Base-by-base conservation (phyloP, 2,329 filamentous ascomycete species). In the Penicillium sp. region DNA sequence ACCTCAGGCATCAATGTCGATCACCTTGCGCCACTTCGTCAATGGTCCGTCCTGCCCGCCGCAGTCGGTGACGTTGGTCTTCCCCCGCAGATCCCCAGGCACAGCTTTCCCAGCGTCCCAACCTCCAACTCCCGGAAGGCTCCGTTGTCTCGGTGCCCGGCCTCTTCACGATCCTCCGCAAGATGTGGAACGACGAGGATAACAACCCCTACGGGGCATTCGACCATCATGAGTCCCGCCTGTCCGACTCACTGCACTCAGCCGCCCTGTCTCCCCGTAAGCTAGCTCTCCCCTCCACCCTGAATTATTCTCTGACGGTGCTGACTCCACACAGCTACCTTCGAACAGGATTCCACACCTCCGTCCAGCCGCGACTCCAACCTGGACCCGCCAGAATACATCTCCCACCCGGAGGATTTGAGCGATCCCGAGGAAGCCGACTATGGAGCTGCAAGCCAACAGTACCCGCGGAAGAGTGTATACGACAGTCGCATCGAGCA, bases 151-250 rank as follows among this genome's bases (percentile, higher is more conserved):
- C 5, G 52, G 19, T 19, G 9, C 41, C 43, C 24, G 43, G 36
- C 41, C 35, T 36, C 44, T 24, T 33, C 10, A 43, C 18, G 13
- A 40, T 36, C 22, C 35, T 33, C 31, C 55, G 54, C 75, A 84
- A 69, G 67, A 98, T 98, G 94, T 98, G 94, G 94, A 96, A 97
- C 84, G 93, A 98, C 82, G 94, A 98, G 80, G 92, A 98, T 74
- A 98, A 98, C 79, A 98, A 98, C 76, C 94, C 94, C 5, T 97
- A 98, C 73, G 93, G 92, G 70, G 94, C 91, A 77, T 97, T 96
- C 80, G 91, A 95, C 76, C 89, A 90, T 69, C 87, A 91, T 70
- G 91, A 96, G 76, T 91, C 90, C 62, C 87, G 89, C 74, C 83
- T 87, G 47, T 91, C 82, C 19, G 87, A 89, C 71, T 86, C 88